Evolutionary conservation across 2,329 filamentous ascomycete species (phyloP).

Genomic region (Scytalidium lignicola): DNA sequence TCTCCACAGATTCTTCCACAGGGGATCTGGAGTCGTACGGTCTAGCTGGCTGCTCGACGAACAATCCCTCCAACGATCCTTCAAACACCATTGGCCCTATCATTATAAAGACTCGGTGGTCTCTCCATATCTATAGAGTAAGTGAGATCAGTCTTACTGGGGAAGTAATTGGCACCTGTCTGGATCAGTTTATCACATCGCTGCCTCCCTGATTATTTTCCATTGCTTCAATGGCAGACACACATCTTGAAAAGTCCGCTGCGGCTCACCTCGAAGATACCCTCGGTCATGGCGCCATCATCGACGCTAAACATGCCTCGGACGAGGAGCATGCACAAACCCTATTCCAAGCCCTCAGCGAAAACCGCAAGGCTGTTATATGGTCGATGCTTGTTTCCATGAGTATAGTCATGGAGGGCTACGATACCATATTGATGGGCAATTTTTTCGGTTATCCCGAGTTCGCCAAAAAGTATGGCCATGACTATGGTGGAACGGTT

Average conservation of each 20-base stretch:
- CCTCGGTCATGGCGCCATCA: slow-evolving; percentile 20
- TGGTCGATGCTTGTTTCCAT: slow-evolving; percentile 33
- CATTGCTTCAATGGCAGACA: slow-evolving; percentile 42
- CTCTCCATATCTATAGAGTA: no score
- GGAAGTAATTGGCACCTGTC: no score
- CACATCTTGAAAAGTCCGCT: slow-evolving; percentile 65
- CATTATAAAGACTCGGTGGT: no score
- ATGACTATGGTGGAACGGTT: neutral
- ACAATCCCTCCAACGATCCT: no score
- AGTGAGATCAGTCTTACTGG: no score
- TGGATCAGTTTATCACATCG: no score
- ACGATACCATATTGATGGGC: slow-evolving; percentile 31
- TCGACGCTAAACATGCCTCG: slow-evolving; percentile 16
- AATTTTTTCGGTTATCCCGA: slow-evolving; percentile 28
- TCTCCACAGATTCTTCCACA: no score
- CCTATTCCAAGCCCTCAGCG: slow-evolving; percentile 40
- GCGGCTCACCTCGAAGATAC: slow-evolving; percentile 37
- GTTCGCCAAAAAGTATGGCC: slow-evolving; percentile 26
- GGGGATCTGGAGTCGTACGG: no score
- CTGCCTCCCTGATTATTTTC: no score
- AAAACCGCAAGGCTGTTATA: slow-evolving; percentile 43
- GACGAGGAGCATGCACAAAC: slow-evolving; percentile 40
- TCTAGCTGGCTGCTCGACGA: no score
- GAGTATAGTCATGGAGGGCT: slow-evolving; percentile 38
- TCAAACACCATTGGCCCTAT: no score